Percentiles rank a stretch among this genome's conserved stretches.
Conservation (phyloP, 2,329 filamentous ascomycete genomes). For the Fusarium succisae region DNA sequence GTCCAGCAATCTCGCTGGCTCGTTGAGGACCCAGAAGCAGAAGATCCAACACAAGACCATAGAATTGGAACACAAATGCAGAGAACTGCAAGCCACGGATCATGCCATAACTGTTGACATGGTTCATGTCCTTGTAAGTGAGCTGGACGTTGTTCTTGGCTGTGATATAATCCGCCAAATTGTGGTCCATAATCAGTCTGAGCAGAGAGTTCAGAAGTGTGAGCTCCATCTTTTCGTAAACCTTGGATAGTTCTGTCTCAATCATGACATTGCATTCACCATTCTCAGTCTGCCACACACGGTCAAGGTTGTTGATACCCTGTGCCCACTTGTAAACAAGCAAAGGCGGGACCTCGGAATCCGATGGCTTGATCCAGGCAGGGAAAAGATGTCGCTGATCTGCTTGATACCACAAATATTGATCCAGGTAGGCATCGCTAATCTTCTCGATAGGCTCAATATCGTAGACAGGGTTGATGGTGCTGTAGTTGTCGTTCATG, state of each 20-base stretch:
- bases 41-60: slow-evolving; percentile 93
- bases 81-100: slow-evolving; percentile 98
- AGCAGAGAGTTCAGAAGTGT: slow-evolving; percentile 93
- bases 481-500: slow-evolving; percentile 99
- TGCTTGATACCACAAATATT: slow-evolving; percentile 99
- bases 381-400: slow-evolving; percentile 97
- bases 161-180: slow-evolving; percentile 97
- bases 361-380: slow-evolving; percentile 98
- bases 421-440: slow-evolving; percentile 96
- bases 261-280: slow-evolving; percentile 99
- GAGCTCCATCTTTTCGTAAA: slow-evolving; percentile 99
- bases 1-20: slow-evolving; percentile 97
- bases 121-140: slow-evolving; percentile 99
- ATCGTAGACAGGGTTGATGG: slow-evolving; percentile 98
- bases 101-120: slow-evolving; percentile 98
- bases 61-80: slow-evolving; percentile 98
- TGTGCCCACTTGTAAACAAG: slow-evolving; percentile 99
- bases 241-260: slow-evolving; percentile 97
- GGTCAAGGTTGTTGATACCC: slow-evolving; percentile 96
- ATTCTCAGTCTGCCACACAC: slow-evolving; percentile 92
- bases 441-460: slow-evolving; percentile 99
- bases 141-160: slow-evolving; percentile 99
- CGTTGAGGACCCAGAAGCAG: slow-evolving; percentile 91
- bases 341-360: slow-evolving; percentile 94
- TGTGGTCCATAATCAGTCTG: slow-evolving; percentile 98